Percentiles rank a stretch among this genome's conserved stretches.
These are phyloP conservation scores for Coleophoma crateriformis DNA, from an alignment of 2,329 filamentous ascomycete species.

Conservation along the genomic window DNA sequence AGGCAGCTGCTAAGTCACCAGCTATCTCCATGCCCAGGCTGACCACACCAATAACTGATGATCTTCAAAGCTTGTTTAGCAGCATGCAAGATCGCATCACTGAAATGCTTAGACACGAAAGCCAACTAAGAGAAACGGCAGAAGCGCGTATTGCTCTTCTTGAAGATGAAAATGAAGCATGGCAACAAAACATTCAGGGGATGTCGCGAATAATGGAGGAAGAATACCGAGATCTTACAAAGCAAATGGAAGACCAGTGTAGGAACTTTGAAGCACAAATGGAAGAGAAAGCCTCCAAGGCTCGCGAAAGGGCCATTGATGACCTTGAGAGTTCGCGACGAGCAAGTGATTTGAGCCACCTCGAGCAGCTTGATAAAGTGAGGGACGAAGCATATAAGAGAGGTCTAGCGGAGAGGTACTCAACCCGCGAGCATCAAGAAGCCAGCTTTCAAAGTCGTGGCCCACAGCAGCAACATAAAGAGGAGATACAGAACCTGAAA, in stretches of 20 bases:
- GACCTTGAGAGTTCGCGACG: constrained; percentile 3
- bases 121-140: neutral
- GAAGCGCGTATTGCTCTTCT: neutral
- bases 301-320: constrained; percentile 1
- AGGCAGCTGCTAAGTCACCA: too few relatives aligned
- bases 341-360: neutral
- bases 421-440: neutral
- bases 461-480: neutral
- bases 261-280: neutral
- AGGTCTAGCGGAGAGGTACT: neutral
- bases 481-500: neutral
- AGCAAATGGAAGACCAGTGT: neutral
- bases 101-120: neutral
- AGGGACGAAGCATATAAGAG: constrained; percentile 3
- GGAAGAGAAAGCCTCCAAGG: neutral
- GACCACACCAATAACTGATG: too few relatives aligned
- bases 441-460: neutral
- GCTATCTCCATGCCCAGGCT: too few relatives aligned
- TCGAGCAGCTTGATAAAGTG: constrained; percentile 2
- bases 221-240: neutral
- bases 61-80: too few relatives aligned
- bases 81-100: too few relatives aligned
- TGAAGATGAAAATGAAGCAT: neutral
- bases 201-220: too few relatives aligned
- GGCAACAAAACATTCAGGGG: neutral